A percentile compares a stretch with the other conserved stretches of the same genome.
Evolutionary conservation across 2,329 filamentous ascomycete genomes (phyloP).

Genomic region (Thermoascus crustaceus): DNA sequence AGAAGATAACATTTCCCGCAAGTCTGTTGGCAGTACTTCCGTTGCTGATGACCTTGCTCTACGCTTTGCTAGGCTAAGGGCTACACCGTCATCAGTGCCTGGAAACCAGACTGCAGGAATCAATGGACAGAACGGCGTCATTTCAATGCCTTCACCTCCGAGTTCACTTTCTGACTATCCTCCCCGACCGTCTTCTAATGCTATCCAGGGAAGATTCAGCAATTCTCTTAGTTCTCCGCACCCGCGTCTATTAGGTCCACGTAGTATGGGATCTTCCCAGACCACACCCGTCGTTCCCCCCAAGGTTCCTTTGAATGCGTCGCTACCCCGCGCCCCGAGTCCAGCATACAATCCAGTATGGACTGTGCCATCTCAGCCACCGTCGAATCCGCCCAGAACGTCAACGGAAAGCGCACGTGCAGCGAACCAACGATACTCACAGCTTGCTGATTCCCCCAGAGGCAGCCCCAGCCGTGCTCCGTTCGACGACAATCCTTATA

Average conservation of each 20-base stretch:
- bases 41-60: slow-evolving; percentile 31
- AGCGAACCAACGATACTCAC: slow-evolving; percentile 29
- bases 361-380: slow-evolving; percentile 31
- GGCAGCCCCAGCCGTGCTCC: slow-evolving; percentile 27
- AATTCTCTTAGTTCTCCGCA: slow-evolving; percentile 15
- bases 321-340: slow-evolving; percentile 39
- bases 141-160: slow-evolving; percentile 9
- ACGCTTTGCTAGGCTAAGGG: slow-evolving; percentile 34
- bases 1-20: slow-evolving; percentile 16
- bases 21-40: slow-evolving; percentile 9
- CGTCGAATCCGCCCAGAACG: slow-evolving; percentile 30
- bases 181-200: slow-evolving; percentile 16
- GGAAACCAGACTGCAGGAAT: slow-evolving; percentile 7
- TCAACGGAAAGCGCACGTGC: slow-evolving; percentile 35
- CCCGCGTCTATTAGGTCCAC: slow-evolving; percentile 33
- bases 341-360: slow-evolving; percentile 42
- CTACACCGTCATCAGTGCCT: slow-evolving; percentile 14
- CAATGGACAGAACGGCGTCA: slow-evolving; percentile 9
- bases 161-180: slow-evolving; percentile 14
- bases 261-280: slow-evolving; percentile 33
- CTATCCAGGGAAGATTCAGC: slow-evolving; percentile 13
- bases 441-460: slow-evolving; percentile 23
- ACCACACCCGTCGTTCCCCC: slow-evolving; percentile 31
- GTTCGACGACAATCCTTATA: slow-evolving; percentile 36
- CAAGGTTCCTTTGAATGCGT: slow-evolving; percentile 35